These are phyloP conservation scores for Phylloporus sp. DNA, from an alignment of 768 basidiomycete species.

Conservation along the genomic window DNA sequence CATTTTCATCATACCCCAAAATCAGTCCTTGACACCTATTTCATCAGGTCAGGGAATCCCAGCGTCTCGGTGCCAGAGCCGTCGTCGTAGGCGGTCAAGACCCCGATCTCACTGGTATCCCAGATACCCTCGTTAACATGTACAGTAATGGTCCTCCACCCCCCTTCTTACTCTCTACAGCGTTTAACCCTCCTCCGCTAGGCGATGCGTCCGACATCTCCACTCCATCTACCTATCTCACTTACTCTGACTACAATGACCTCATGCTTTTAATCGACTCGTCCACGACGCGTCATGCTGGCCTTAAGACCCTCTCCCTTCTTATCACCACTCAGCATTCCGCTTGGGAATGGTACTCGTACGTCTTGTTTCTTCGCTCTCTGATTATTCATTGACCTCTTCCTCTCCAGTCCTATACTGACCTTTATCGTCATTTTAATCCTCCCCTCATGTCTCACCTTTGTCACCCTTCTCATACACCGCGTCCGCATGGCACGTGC, in stretches of 20 bases:
- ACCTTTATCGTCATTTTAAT: conserved; percentile 86
- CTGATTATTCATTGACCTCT: conserved; percentile 7
- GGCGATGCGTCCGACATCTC: conserved; percentile 82
- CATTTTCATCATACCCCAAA: conserved; percentile 31
- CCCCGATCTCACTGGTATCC: conserved; percentile 57
- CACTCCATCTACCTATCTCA: conserved; percentile 88
- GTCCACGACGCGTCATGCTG: conserved; percentile 79
- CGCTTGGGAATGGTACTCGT: conserved; percentile 94
- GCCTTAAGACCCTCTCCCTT: conserved; percentile 69
- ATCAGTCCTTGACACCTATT: not conserved
- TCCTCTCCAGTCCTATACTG: conserved; percentile 61
- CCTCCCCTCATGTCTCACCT: conserved; percentile 85
- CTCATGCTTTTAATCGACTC: conserved; percentile 64
- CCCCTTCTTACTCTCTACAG: conserved; percentile 21
- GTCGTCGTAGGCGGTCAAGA: conserved; percentile 90
- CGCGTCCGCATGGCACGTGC: conserved; percentile 81
- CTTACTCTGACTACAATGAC: conserved; percentile 71
- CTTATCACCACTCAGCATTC: conserved; percentile 76
- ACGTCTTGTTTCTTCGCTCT: conserved; percentile 21
- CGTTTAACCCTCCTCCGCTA: conserved; percentile 26
- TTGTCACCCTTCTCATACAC: conserved; percentile 85
- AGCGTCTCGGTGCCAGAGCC: conserved; percentile 72
- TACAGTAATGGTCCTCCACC: conserved; percentile 77
- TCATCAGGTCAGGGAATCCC: conserved; percentile 50
- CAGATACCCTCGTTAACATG: conserved; percentile 85